Percentiles rank a stretch among this genome's conserved stretches.
Evolutionary conservation across 306 rosid species (phyloP).

Genomic region (Coriaria nepalensis): DNA sequence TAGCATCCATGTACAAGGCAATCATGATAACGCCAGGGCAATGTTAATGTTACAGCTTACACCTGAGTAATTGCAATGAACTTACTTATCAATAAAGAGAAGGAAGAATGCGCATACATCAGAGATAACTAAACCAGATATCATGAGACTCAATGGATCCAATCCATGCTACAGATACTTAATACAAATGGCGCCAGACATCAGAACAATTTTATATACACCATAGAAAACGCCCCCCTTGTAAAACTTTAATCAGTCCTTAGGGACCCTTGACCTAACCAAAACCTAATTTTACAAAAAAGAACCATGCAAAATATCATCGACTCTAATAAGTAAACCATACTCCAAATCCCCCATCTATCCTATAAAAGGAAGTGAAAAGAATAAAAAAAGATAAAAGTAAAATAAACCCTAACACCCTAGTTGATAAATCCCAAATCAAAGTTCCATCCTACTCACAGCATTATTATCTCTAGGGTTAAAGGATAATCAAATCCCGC

Average conservation of each 20-base stretch:
- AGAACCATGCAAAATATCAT: not conserved
- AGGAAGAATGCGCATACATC: no score
- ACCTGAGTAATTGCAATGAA: no score
- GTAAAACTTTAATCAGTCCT: slow-evolving; percentile 1
- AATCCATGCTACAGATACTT: no score
- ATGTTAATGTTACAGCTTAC: no score
- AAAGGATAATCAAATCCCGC: not conserved
- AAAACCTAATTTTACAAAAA: not conserved
- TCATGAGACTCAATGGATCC: no score
- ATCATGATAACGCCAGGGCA: no score
- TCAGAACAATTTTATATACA: not conserved
- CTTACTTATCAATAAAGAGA: no score
- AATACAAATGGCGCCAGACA: not conserved
- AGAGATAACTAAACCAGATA: no score
- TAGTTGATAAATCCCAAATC: slow-evolving; percentile 3
- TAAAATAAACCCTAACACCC: slow-evolving; percentile 6
- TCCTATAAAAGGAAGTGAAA: no score
- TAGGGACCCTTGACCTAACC: slow-evolving; percentile 1
- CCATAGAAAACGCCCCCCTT: slow-evolving; percentile 1
- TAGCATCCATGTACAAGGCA: no score
- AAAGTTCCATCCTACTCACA: not conserved
- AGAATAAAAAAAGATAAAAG: not conserved
- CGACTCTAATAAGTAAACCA: no score
- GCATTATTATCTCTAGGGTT: slow-evolving; percentile 9
- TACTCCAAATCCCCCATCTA: no score